phyloP scores from a whole-genome alignment of 495 filamentous ascomycete genomes.

The Penicillium steckii region DNA sequence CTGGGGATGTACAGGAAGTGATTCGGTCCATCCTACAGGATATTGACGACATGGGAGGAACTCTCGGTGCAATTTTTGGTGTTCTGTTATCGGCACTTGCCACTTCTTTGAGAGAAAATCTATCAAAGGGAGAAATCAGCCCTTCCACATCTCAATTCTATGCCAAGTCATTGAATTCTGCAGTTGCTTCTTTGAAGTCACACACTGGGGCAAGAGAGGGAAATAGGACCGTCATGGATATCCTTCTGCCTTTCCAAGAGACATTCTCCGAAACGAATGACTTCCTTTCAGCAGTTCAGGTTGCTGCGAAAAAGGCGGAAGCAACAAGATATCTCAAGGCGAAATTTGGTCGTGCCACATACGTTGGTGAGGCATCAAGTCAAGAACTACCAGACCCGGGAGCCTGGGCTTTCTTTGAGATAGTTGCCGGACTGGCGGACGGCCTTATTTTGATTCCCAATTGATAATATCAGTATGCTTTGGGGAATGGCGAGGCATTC shows the following conservation, averaged over 20 bases:
- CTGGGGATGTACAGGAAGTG: constrained; percentile 2
- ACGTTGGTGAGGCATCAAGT: constrained; percentile 3
- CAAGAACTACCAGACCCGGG: constrained; percentile 1
- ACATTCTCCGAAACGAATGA: not conserved
- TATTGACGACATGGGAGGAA: constrained; percentile 7
- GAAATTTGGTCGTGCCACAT: constrained; percentile 5
- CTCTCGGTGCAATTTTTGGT: constrained; percentile 4
- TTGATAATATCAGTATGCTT: too few species aligned
- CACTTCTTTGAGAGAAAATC: not conserved
- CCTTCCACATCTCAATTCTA: not conserved
- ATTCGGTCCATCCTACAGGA: not conserved
- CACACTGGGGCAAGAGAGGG: constrained; percentile 4
- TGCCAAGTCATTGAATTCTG: not conserved
- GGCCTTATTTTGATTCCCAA: constrained; percentile 1
- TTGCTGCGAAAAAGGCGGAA: constrained; percentile 1
- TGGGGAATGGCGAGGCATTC: too few species aligned
- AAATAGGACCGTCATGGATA: constrained; percentile 10
- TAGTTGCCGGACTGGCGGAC: constrained; percentile 9
- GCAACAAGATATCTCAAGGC: constrained; percentile 4
- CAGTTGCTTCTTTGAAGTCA: constrained; percentile 1
- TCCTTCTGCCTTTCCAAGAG: constrained; percentile 2
- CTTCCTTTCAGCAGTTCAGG: not conserved
- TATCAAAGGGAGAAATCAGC: not conserved
- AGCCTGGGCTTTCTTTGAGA: constrained; percentile 9
- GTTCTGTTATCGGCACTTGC: constrained; percentile 1